Evolutionary conservation across 1,139 yeast genomes (phyloP).

Genomic region (Kodamaea sp.): DNA sequence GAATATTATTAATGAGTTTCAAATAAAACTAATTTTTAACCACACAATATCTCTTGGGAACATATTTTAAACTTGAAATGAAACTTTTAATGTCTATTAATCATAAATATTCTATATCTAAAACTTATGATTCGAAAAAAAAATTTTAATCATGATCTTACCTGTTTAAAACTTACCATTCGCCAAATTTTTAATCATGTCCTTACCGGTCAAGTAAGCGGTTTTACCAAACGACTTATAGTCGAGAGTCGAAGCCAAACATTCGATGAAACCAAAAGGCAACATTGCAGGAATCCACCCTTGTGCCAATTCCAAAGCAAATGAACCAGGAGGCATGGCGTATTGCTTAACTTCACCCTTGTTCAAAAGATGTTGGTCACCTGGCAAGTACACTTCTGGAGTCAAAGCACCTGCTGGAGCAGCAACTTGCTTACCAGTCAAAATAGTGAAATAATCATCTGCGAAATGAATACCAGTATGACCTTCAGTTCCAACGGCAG

Average conservation of each 20-base stretch:
- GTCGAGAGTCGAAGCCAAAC: conserved; percentile 77
- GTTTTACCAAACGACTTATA: conserved; percentile 65
- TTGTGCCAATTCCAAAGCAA: conserved; percentile 93
- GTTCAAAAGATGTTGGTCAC: conserved; percentile 73
- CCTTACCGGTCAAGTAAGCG: conserved; percentile 66
- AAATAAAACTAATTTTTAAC: not conserved
- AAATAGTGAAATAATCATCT: conserved; percentile 90
- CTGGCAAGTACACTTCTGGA: conserved; percentile 72
- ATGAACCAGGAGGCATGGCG: conserved; percentile 73
- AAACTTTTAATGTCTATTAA: not conserved
- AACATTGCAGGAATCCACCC: conserved; percentile 99
- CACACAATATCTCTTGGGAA: not conserved
- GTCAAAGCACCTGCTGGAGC: conserved; percentile 57
- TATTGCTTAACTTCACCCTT: conserved; percentile 82
- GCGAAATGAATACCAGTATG: conserved; percentile 95
- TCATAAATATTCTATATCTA: not conserved
- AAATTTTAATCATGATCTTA: not conserved
- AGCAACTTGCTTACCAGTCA: conserved; percentile 75
- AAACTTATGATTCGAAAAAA: not conserved
- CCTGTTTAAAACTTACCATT: conserved; percentile 56
- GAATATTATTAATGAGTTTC: too few species aligned
- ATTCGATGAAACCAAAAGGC: conserved; percentile 89
- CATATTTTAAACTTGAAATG: not conserved
- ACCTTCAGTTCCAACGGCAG: conserved; percentile 82
- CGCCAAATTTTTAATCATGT: conserved; percentile 68